Evolutionary conservation across 2,329 filamentous ascomycete species (phyloP), one percentile per base, ranked within the genome.

Genomic region (Leptographium flavum): DNA sequence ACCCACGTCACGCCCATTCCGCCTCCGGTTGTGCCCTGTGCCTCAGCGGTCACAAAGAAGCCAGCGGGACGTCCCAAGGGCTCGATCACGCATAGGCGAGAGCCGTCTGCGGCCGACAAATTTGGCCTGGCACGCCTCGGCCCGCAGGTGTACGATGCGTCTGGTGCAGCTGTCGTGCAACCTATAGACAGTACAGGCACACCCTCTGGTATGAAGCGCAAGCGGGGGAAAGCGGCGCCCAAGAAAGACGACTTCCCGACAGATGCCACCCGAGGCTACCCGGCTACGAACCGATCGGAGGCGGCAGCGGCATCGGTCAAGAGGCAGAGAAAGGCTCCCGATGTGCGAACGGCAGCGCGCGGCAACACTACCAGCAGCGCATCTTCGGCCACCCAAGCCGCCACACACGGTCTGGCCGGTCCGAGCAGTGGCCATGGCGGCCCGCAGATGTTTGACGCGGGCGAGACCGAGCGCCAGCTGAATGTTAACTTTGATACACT

Each of bases 21-120:
- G 3, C 50, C 49, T 7, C 57, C 38, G 45, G 51, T 45, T 51
- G 52, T 47, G 40, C 55, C 44, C 45, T 50, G 40, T 48, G 50
- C 38, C 10, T 37, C 51, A 4, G 28, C 23, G 4, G 11, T 50
- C 3, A 15, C 49, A 13, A 52, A 53, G 35, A 54, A 54, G 45
- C 49, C 56, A 57, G 48, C 61, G 63, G 9, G 42, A 2, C 49
- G 67, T 33, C 63, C 70, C 1, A 73, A 67, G 46, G 68, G 68
- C 1, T 42, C 42, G 13, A 30, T 25, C 5, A 7, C 35, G 14
- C 45, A 46, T 23, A 5, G 38, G 2, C 22, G 67, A 68, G 14
- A 69, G 21, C 23, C 6, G 13, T 13, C 28, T 45, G 33, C 10
- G 31, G 11, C 33, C 11, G 15, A 41, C 2, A 43, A 42, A 10